Conservation (phyloP, 1,284 basidiomycete genomes). For the Fomitopsis schrenkii region DNA sequence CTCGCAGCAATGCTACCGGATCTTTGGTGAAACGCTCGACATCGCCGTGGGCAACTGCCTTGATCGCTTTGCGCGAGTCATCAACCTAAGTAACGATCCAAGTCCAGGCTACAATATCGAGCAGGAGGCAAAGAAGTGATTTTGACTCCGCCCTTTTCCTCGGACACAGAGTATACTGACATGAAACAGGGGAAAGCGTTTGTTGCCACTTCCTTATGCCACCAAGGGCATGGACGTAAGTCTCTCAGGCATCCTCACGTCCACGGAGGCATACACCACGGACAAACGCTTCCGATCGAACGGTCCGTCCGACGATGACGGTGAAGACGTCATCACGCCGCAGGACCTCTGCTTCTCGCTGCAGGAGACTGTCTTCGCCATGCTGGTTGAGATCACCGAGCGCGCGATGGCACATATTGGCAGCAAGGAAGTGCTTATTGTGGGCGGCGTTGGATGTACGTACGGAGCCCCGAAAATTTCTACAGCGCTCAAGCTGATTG, state of each 20-base stretch:
- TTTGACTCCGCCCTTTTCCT: constrained; percentile 15
- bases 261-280: constrained; percentile 83
- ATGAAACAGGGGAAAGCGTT: constrained; percentile 55
- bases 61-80: constrained; percentile 96
- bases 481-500: constrained; percentile 4
- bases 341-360: constrained; percentile 96
- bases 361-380: constrained; percentile 97
- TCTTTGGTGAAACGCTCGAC: constrained; percentile 98
- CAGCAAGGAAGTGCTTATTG: constrained; percentile 93
- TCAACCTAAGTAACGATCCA: constrained; percentile 94
- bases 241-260: constrained; percentile 89
- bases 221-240: constrained; percentile 99
- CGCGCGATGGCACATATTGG: constrained; percentile 99
- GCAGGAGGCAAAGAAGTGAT: constrained; percentile 85
- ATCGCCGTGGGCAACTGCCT: constrained; percentile 99
- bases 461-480: constrained; percentile 13
- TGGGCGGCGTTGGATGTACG: constrained; percentile 98
- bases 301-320: constrained; percentile 32
- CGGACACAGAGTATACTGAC: not conserved
- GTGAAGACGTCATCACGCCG: constrained; percentile 79
- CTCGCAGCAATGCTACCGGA: constrained; percentile 94
- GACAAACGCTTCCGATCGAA: constrained; percentile 70
- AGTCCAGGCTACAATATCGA: constrained; percentile 99
- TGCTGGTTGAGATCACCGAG: constrained; percentile 99
- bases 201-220: constrained; percentile 87